Evolutionary conservation across 148 eudicot species (phyloP), one percentile per base, ranked within the genome.

Genomic region (Vaccinium myrtillus): DNA sequence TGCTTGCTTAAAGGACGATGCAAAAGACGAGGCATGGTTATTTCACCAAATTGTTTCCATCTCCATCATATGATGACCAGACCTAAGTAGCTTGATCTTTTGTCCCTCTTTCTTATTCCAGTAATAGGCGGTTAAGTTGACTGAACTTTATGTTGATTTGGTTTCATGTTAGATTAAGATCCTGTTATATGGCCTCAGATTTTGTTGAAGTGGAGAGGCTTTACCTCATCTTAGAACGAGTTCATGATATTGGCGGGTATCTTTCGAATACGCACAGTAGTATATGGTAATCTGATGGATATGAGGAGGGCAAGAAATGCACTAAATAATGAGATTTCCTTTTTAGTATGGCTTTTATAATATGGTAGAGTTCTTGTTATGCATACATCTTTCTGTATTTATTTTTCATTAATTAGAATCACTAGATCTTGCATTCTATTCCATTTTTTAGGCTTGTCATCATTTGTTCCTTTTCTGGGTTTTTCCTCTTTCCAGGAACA

Each of bases 361-460:
- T 36, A 21, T 43, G 30, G 63, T 39, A 36, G 19, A 19, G 12
- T 80, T 27, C 51, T 58, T 43, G 7, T 59, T 49, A 61, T 15
- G 51, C 25, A 80, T 76, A 1, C 43, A 1, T 77, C 18, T 55
- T 43, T 54, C 15, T 51, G 53, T 12, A 6, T 69, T 11, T 51
- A 15, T 84, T 71, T 58, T 51, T 23, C 13, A 39, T 5, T 32
- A 0, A 23, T 36, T 4, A 69, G 46, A 53, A 65, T 70, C 32
- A 51, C 78, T 67, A 71, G 61, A 74, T 73, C 27, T 85, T 73
- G n/a, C 21, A 51, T 78, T 78, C 75, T 84, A 13, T 61, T 39
- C 49, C 19, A 61, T 27, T 13, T 12, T 12, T 12, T 25, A 46
- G 43, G 65, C 32, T 78, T 54, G 50, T 84, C 86, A 80, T 63